These are phyloP conservation scores for barrel medic (Medicago truncatula) DNA, from an alignment of 306 rosid genomes.

Conservation along the genomic window MtrunA17r5.0-ANR NC_053047.1:8801001-8801500, in stretches of 20 bases:
- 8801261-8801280: slow-evolving; percentile 94
- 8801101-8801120: slow-evolving; percentile 47
- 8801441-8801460: no score
- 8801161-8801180: slow-evolving; percentile 83
- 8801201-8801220: slow-evolving; percentile 43
- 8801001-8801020: slow-evolving; percentile 53
- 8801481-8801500: no score
- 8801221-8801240: slow-evolving; percentile 63
- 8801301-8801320: slow-evolving; percentile 80
- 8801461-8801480: no score
- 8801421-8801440: no score
- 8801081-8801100: slow-evolving; percentile 51
- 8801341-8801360: not conserved
- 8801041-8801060: slow-evolving; percentile 65
- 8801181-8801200: slow-evolving; percentile 49
- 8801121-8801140: slow-evolving; percentile 61
- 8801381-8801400: no score
- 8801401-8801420: no score
- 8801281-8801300: slow-evolving; percentile 95
- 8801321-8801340: not conserved
- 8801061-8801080: slow-evolving; percentile 61
- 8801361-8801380: no score
- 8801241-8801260: slow-evolving; percentile 84
- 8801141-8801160: slow-evolving; percentile 58
- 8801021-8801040: not conserved